Evolutionary conservation across 1,284 basidiomycete genomes (phyloP).

Genomic region (Cutaneotrichosporon daszewskae): DNA sequence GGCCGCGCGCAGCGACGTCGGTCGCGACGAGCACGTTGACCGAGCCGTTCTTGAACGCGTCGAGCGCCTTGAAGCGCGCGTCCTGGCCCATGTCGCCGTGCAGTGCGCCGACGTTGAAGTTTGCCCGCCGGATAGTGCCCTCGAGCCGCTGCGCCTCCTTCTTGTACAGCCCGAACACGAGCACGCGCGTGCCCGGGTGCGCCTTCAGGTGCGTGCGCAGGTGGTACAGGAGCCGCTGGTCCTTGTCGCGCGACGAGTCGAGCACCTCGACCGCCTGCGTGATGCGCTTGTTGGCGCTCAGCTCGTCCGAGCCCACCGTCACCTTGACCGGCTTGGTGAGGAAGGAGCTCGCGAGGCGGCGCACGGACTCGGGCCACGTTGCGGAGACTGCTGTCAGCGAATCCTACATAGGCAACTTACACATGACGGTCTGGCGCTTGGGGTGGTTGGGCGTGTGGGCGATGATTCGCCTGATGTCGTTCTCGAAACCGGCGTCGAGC

Average conservation of each 20-base stretch:
- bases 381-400: conserved; percentile 66
- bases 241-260: conserved; percentile 79
- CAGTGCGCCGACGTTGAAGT: conserved; percentile 79
- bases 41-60: conserved; percentile 80
- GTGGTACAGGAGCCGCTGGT: conserved; percentile 63
- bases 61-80: conserved; percentile 77
- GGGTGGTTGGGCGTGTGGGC: conserved; percentile 61
- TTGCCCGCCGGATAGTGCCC: conserved; percentile 67
- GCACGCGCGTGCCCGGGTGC: conserved; percentile 56
- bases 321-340: conserved; percentile 79
- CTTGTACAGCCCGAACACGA: conserved; percentile 97
- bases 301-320: conserved; percentile 91
- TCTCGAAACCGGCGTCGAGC: conserved; percentile 98
- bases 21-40: conserved; percentile 89
- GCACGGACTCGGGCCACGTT: conserved; percentile 96
- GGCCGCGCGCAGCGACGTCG: conserved; percentile 91
- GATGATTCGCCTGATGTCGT: conserved; percentile 92
- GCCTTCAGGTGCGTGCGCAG: conserved; percentile 61
- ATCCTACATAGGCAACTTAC: conserved; percentile 51
- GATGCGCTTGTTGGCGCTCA: conserved; percentile 89
- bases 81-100: conserved; percentile 90
- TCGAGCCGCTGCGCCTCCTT: conserved; percentile 91
- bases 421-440: conserved; percentile 83
- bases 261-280: conserved; percentile 76
- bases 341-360: conserved; percentile 86